phyloP scores from a whole-genome alignment of 768 basidiomycete genomes.

The Tricholoma saponaceum region DNA sequence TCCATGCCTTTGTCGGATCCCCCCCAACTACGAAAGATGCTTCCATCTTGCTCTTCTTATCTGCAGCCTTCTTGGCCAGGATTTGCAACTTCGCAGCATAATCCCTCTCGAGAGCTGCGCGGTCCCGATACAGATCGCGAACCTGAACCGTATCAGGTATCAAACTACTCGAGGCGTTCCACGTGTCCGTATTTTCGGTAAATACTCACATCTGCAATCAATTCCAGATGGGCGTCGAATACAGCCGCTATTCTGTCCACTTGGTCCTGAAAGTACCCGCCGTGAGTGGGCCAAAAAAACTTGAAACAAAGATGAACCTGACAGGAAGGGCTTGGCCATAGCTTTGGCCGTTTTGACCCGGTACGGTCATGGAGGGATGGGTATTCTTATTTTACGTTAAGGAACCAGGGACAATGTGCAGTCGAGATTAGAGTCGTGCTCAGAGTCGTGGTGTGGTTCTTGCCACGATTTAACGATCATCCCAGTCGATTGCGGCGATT shows the following conservation, averaged over 20 bases:
- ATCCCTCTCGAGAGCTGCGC: slow-evolving; percentile 69
- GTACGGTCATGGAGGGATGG: neutral
- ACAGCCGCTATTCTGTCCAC: slow-evolving; percentile 56
- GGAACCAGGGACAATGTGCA: no score
- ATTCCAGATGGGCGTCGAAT: slow-evolving; percentile 62
- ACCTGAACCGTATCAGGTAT: slow-evolving; percentile 39
- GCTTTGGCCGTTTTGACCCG: slow-evolving; percentile 22
- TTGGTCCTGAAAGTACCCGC: slow-evolving; percentile 53
- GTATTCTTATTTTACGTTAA: neutral
- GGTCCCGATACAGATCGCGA: slow-evolving; percentile 67
- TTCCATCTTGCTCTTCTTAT: slow-evolving; percentile 64
- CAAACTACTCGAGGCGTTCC: neutral
- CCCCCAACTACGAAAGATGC: slow-evolving; percentile 56
- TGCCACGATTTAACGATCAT: no score
- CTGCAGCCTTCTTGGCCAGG: slow-evolving; percentile 61
- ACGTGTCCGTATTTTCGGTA: neutral
- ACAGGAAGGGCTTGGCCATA: slow-evolving; percentile 58
- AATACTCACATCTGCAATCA: slow-evolving; percentile 56
- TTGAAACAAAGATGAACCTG: slow-evolving; percentile 13
- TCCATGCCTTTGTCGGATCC: slow-evolving; percentile 62
- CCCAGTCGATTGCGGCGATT: neutral
- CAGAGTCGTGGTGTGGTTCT: no score
- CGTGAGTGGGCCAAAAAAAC: neutral
- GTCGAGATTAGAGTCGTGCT: no score
- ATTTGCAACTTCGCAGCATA: slow-evolving; percentile 70